phyloP scores from a whole-genome alignment of 306 rosid species.

The Quercus mongolica region DNA sequence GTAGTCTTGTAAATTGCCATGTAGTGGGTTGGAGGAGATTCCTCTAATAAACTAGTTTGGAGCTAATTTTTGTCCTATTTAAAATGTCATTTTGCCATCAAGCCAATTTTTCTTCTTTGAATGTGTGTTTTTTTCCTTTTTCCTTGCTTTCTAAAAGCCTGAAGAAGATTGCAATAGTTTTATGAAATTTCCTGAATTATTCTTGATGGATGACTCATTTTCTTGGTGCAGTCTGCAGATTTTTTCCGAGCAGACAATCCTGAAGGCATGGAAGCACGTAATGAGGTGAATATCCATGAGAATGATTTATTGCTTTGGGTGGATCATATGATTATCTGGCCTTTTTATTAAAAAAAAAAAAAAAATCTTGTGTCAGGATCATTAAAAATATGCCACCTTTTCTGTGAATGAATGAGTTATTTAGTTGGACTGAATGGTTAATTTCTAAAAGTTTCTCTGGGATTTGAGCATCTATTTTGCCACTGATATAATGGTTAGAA shows the following conservation, averaged over 20 bases:
- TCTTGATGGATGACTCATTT: slow-evolving; percentile 17
- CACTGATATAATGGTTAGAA: background rate
- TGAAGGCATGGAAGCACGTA: slow-evolving; percentile 95
- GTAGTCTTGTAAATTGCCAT: too few relatives aligned
- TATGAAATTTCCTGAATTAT: slow-evolving; percentile 11
- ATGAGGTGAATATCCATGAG: slow-evolving; percentile 67
- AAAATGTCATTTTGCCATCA: background rate
- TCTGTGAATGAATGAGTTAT: background rate
- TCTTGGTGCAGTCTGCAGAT: slow-evolving; percentile 80
- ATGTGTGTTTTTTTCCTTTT: background rate
- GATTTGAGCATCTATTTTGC: background rate
- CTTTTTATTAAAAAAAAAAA: background rate
- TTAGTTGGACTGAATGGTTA: background rate
- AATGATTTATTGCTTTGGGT: slow-evolving; percentile 18
- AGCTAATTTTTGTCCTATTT: too few relatives aligned
- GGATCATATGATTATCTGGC: background rate
- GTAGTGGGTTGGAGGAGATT: too few relatives aligned
- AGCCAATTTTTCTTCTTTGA: background rate
- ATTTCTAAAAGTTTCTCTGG: background rate
- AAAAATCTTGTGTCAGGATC: background rate
- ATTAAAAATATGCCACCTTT: background rate
- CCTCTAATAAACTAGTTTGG: too few relatives aligned
- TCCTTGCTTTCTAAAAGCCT: slow-evolving; percentile 6
- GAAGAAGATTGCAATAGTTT: slow-evolving; percentile 18
- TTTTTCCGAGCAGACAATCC: slow-evolving; percentile 97